Percentiles rank a stretch among this genome's conserved stretches.
phyloP scores from a whole-genome alignment of 2,329 filamentous ascomycete genomes.

The Ophidiomyces ophidiicola region DNA sequence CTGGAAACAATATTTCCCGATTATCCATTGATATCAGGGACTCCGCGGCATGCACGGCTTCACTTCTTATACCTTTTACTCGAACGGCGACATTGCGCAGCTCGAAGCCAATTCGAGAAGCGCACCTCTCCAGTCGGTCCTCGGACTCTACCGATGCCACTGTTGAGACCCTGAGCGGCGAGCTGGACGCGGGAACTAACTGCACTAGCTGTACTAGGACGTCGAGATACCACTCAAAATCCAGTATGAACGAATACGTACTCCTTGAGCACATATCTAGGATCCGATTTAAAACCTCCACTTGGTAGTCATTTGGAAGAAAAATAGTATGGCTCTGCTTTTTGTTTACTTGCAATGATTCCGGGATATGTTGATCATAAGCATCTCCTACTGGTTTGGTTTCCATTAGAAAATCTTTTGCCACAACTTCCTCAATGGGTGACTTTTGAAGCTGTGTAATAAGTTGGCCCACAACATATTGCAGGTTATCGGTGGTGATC shows the following conservation, averaged over 20 bases:
- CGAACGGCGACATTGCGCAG: slow-evolving; percentile 84
- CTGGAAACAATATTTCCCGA: slow-evolving; percentile 45
- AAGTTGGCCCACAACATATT: slow-evolving; percentile 70
- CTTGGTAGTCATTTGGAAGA: slow-evolving; percentile 73
- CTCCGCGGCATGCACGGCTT: slow-evolving; percentile 75
- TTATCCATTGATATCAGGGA: slow-evolving; percentile 52
- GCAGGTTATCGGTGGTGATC: slow-evolving; percentile 77
- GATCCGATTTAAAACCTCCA: slow-evolving; percentile 70
- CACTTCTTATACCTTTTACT: slow-evolving; percentile 66
- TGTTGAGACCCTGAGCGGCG: slow-evolving; percentile 14
- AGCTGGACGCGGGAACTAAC: slow-evolving; percentile 34
- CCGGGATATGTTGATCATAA: slow-evolving; percentile 46
- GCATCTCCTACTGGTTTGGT: slow-evolving; percentile 42
- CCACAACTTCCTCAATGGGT: slow-evolving; percentile 43
- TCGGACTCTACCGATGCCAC: slow-evolving; percentile 13
- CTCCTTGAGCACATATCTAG: slow-evolving; percentile 80
- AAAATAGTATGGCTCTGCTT: slow-evolving; percentile 43
- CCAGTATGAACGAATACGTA: slow-evolving; percentile 71
- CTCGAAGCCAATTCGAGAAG: slow-evolving; percentile 59
- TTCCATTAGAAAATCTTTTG: slow-evolving; percentile 27
- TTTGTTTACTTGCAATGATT: slow-evolving; percentile 42
- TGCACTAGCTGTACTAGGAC: slow-evolving; percentile 75
- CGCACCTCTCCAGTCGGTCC: slow-evolving; percentile 19
- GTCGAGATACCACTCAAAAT: slow-evolving; percentile 97
- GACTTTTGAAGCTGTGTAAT: slow-evolving; percentile 69